Evolutionary conservation across 768 basidiomycete genomes (phyloP).

Genomic region (Multifurca ochricompacta): DNA sequence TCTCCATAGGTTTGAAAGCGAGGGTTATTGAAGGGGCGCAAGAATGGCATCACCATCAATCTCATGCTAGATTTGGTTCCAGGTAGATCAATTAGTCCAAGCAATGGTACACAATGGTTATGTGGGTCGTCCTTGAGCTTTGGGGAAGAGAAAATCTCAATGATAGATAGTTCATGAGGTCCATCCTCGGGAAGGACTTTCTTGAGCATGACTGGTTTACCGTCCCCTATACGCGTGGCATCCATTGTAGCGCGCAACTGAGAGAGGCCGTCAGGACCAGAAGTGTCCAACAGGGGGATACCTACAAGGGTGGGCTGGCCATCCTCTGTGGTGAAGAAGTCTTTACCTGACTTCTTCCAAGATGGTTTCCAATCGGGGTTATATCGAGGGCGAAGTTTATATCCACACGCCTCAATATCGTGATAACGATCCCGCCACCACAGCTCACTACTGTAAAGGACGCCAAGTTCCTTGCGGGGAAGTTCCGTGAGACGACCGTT

Average conservation of each 20-base stretch:
- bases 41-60: slow-evolving; percentile 19
- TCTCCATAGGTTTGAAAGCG: slow-evolving; percentile 19
- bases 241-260: slow-evolving; percentile 16
- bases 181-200: slow-evolving; percentile 11
- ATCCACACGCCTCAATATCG: slow-evolving; percentile 6
- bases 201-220: slow-evolving; percentile 20
- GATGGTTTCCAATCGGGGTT: slow-evolving; percentile 6
- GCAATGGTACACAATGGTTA: slow-evolving; percentile 20
- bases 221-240: slow-evolving; percentile 16
- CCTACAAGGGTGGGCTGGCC: slow-evolving; percentile 5
- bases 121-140: slow-evolving; percentile 2
- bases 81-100: slow-evolving; percentile 10
- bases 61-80: not conserved
- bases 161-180: slow-evolving; percentile 11
- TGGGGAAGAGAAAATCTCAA: slow-evolving; percentile 1
- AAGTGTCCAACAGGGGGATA: not conserved
- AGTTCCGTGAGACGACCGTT: not conserved
- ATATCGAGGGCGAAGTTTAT: slow-evolving; percentile 12
- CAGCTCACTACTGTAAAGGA: slow-evolving; percentile 3
- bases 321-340: slow-evolving; percentile 6
- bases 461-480: not conserved
- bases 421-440: slow-evolving; percentile 13
- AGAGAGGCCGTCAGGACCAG: not conserved
- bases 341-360: not conserved
- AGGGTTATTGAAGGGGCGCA: slow-evolving; percentile 18